Base-by-base conservation (phyloP, 2,329 filamentous ascomycete species). In the Trichoderma semiorbis region DNA sequence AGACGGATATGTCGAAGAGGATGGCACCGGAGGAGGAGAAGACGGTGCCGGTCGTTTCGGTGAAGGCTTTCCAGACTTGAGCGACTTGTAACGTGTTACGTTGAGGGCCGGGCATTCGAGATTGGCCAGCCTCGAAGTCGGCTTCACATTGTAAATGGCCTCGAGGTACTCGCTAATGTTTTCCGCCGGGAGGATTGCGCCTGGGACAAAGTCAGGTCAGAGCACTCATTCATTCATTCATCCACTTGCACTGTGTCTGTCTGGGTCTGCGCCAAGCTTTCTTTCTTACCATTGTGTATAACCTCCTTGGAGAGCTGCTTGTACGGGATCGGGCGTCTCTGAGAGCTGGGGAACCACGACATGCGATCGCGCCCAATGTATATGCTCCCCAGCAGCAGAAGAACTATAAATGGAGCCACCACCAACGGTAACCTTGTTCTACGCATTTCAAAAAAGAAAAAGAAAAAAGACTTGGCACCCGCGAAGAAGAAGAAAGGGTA, bases 71-170 rank as follows among this genome's bases (percentile, higher is more conserved):
- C 39, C 8, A 66, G 43, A n/a, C 67, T 72, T 47, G 3, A 79
- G 75, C 34, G 76, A 73, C 10, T 71, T 67, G 50, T 79, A 76
- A 74, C 75, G n/a, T 24, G 72, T 32, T 28, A 32, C 36, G 28
- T 75, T 70, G 55, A 73, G 32, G 5, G 66, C 68, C 8, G 78
- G 79, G 43, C 79, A 80, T 8, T 75, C 69, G 1, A 80, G 64
- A 3, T 72, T 73, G 12, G 74, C 72, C 8, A 78, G 28, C 1
- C 55, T 65, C 5, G 74, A 73, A 1, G 12, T 32, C 43, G 76
- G 69, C n/a, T 73, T 71, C 8, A 73, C 69, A 18, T 75, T 67
- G 36, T 79, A 60, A 26, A 80, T 79, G 2, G 78, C 75, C 12
- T 76, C 62, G 28, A 78, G 58, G 61, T 80, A 79, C 18, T 70